These are phyloP conservation scores for Aspergillus diversus DNA, from an alignment of 495 filamentous ascomycete genomes.

Conservation along the genomic window DNA sequence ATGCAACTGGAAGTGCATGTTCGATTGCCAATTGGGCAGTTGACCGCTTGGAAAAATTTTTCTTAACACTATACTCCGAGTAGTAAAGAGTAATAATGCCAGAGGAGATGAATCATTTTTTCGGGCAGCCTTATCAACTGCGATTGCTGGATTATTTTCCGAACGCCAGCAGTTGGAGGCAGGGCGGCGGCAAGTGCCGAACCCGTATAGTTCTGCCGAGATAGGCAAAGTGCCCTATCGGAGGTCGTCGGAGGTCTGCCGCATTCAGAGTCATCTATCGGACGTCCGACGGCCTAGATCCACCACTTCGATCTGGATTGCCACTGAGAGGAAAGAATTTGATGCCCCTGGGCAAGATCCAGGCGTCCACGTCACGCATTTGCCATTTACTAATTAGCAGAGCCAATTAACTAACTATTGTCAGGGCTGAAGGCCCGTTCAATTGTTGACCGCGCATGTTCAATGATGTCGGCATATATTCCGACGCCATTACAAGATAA, in stretches of 20 bases:
- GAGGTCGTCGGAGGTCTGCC: background rate
- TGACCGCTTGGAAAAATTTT: too few relatives aligned
- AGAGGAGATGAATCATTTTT: too few relatives aligned
- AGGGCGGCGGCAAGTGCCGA: too few relatives aligned
- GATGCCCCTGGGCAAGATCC: background rate
- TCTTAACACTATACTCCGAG: too few relatives aligned
- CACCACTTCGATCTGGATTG: background rate
- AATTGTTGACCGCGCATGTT: background rate
- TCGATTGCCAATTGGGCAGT: too few relatives aligned
- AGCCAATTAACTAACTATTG: background rate
- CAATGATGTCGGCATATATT: background rate
- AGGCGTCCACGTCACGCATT: conserved; percentile 1
- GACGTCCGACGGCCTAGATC: background rate
- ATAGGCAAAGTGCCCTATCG: background rate
- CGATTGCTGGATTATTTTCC: too few relatives aligned
- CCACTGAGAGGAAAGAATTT: background rate
- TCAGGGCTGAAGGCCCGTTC: background rate
- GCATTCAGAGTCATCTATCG: background rate
- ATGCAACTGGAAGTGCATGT: too few relatives aligned
- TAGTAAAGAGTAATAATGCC: too few relatives aligned
- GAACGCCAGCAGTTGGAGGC: too few relatives aligned
- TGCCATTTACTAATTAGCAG: background rate
- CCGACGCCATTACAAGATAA: background rate
- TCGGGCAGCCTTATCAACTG: too few relatives aligned
- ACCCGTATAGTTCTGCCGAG: background rate